These are phyloP conservation scores for Emergomyces orientalis DNA, from an alignment of 2,329 filamentous ascomycete genomes.

Conservation along the genomic window DNA sequence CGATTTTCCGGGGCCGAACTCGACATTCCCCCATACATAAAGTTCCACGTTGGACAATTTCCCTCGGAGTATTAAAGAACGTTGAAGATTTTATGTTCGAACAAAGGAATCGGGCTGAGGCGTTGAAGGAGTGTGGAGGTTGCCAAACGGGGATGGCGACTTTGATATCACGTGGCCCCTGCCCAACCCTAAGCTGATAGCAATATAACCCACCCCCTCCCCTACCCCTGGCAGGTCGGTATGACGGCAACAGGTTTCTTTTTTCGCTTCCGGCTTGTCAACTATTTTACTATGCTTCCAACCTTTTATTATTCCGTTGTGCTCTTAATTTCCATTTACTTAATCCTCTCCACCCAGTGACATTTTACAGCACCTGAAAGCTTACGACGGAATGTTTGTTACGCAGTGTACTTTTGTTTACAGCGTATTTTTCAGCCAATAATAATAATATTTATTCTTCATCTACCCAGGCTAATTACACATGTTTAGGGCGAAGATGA, in stretches of 20 bases:
- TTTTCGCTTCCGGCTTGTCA: too few relatives aligned
- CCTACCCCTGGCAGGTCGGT: too few relatives aligned
- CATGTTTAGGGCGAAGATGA: neutral
- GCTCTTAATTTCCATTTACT: too few relatives aligned
- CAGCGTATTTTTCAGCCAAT: neutral
- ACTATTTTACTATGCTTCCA: too few relatives aligned
- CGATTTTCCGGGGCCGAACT: neutral
- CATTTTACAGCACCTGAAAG: too few relatives aligned
- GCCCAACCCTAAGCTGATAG: neutral
- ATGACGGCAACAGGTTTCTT: too few relatives aligned
- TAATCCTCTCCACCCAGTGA: too few relatives aligned
- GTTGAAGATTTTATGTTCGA: neutral
- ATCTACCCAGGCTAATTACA: neutral
- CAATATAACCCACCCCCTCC: too few relatives aligned
- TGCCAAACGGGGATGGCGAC: neutral
- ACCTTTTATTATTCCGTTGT: too few relatives aligned
- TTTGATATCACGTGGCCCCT: neutral
- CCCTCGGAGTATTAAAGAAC: neutral
- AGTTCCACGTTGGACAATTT: neutral
- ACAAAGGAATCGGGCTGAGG: neutral
- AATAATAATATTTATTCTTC: conserved; percentile 5
- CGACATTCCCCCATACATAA: neutral
- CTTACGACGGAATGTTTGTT: too few relatives aligned
- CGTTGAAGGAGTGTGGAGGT: neutral
- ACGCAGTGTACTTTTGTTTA: too few relatives aligned